phyloP scores from a whole-genome alignment of 352 stramenopile genomes.

The Pythium plurisporium region DNA sequence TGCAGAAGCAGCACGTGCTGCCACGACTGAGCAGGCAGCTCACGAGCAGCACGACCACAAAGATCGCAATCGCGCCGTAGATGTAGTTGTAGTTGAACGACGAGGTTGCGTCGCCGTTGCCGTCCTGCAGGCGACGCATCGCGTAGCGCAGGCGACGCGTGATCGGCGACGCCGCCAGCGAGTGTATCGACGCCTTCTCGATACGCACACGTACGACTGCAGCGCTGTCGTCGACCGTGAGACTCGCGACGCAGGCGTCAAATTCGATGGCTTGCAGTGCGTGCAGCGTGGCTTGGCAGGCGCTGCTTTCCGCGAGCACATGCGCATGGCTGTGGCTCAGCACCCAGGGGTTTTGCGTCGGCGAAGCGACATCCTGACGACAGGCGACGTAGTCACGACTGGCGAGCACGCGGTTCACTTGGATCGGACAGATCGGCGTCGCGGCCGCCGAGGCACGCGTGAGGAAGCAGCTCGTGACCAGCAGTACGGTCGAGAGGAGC shows the following conservation, averaged over 20 bases:
- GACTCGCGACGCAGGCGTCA: neutral
- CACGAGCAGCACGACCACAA: constrained; percentile 5
- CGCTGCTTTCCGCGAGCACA: neutral
- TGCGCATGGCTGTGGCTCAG: neutral
- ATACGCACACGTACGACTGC: neutral
- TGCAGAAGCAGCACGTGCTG: constrained; percentile 10
- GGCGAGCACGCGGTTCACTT: neutral
- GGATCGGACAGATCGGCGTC: no score
- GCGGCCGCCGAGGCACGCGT: no score
- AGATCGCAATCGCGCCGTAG: constrained; percentile 3
- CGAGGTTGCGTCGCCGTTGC: neutral
- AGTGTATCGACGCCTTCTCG: neutral
- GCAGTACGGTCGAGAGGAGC: no score
- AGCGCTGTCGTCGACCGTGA: neutral
- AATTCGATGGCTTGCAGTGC: neutral
- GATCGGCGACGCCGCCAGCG: neutral
- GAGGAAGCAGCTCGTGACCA: no score
- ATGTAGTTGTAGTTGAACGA: constrained; percentile 12
- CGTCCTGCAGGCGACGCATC: neutral
- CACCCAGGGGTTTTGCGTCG: neutral
- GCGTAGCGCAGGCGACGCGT: neutral
- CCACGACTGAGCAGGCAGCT: constrained; percentile 3
- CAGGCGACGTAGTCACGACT: constrained; percentile 3
- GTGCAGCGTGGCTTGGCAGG: neutral
- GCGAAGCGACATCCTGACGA: neutral